Percentiles rank a stretch among this genome's conserved stretches.
Conservation (phyloP, 495 filamentous ascomycete species). For the Massariosphaeria phaeospora region DNA sequence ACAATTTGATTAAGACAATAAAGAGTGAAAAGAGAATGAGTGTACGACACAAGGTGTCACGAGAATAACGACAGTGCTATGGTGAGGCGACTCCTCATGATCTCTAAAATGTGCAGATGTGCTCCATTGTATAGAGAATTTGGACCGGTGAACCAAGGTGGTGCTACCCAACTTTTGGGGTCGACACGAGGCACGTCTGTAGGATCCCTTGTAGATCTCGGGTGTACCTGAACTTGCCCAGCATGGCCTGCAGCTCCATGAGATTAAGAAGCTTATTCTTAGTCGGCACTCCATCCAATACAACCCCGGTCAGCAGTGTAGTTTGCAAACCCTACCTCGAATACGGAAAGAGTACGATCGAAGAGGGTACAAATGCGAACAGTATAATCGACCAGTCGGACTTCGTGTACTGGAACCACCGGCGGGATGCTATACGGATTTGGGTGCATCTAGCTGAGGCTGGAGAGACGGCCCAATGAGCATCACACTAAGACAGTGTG, state of each 20-base stretch:
- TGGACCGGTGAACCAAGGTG: not conserved
- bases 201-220: too few species aligned
- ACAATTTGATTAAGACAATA: conserved; percentile 5
- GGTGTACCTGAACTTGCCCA: conserved; percentile 16
- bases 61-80: too few species aligned
- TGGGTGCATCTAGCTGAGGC: not conserved
- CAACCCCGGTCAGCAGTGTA: not conserved
- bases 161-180: not conserved
- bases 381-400: conserved; percentile 12
- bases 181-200: too few species aligned
- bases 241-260: conserved; percentile 3
- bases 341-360: conserved; percentile 3
- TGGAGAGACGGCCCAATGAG: not conserved
- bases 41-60: not conserved
- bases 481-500: conserved; percentile 13
- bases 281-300: conserved; percentile 1
- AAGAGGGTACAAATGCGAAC: conserved; percentile 19
- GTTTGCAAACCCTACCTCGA: not conserved
- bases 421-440: not conserved
- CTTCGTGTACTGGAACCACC: conserved; percentile 4
- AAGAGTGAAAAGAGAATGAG: not conserved
- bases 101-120: not conserved
- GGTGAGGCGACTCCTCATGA: not conserved
- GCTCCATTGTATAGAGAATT: conserved; percentile 6
- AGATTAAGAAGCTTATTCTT: conserved; percentile 25